Evolutionary conservation across 1,139 yeast species (phyloP), one percentile per base, ranked within the genome.

Genomic region (Yamadazyma mexicana): DNA sequence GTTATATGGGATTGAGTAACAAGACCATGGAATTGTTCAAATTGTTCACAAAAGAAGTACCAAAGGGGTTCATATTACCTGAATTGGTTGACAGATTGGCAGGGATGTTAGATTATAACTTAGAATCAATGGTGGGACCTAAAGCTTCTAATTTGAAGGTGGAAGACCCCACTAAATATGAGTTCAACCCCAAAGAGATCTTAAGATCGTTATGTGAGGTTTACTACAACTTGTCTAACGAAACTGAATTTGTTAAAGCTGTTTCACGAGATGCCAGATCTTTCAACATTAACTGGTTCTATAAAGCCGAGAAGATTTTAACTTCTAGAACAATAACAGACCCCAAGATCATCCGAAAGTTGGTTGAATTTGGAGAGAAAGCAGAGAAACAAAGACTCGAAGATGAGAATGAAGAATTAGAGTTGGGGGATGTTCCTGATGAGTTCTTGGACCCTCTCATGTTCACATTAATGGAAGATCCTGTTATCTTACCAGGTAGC

Each of bases 401-500:
- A 20, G 95, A 87, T 46, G 88, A 82, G 48, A 86, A 82, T 47
- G 95, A 87, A 54, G 97, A 91, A 50, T 59, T 81, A 49, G 96
- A 88, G 56, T 72, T 88, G 50, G 98, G 96, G 12, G 98, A 94
- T 40, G 76, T 87, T 17, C 99, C 99, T 1, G 98, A 94, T 58
- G 98, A 94, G 60, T 92, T 83, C 58, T 75, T 94, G 55, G 99
- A 94, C 66, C 98, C 99, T 8, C 76, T 94, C 51, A 91, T 94
- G 98, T 91, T 75, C 59, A 87, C 96, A 0, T 59, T 94, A 33
- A 94, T 94, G 98, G 87, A 82, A 51, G 95, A 94, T 58, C 99
- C 99, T 0, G 98, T 94, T 3, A 83, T 78, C 17, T 73, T 94
- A 52, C 99, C 99, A 5, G 73, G 87, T 5, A 87, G 96, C 1